Evolutionary conservation across 2,329 filamentous ascomycete species (phyloP).

Genomic region (Aspergillus versicolor): DNA sequence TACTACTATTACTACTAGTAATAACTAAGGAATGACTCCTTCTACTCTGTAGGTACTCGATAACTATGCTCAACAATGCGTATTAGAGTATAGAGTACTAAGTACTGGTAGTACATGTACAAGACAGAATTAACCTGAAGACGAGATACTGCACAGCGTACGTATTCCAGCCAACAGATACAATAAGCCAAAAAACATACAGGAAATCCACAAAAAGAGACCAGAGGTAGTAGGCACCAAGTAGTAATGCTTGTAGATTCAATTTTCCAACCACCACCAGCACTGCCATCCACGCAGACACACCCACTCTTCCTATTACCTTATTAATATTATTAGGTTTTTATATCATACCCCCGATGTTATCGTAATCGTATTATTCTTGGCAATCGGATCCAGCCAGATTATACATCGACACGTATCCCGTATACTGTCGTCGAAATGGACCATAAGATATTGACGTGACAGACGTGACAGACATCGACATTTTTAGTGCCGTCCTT

Average conservation of each 20-base stretch:
- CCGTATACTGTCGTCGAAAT: background rate
- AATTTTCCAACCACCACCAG: background rate
- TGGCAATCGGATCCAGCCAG: slow-evolving; percentile 2
- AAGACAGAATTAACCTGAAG: background rate
- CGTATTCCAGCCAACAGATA: background rate
- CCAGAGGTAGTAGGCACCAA: too few relatives aligned
- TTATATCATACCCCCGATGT: background rate
- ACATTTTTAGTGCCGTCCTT: background rate
- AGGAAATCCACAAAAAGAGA: background rate
- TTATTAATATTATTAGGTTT: background rate
- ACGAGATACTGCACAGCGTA: background rate
- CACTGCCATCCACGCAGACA: background rate
- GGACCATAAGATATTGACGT: background rate
- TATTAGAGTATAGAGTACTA: too few relatives aligned
- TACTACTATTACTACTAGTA: too few relatives aligned
- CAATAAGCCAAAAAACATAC: background rate
- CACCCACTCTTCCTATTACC: background rate
- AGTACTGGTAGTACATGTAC: too few relatives aligned
- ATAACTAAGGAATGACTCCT: too few relatives aligned
- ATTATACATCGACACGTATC: background rate
- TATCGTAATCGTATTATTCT: background rate
- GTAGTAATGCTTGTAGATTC: background rate
- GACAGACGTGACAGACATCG: too few relatives aligned
- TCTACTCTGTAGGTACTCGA: too few relatives aligned
- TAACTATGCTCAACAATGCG: too few relatives aligned